phyloP scores from a whole-genome alignment of 768 basidiomycete genomes.

The Leucosporidium yakuticum region DNA sequence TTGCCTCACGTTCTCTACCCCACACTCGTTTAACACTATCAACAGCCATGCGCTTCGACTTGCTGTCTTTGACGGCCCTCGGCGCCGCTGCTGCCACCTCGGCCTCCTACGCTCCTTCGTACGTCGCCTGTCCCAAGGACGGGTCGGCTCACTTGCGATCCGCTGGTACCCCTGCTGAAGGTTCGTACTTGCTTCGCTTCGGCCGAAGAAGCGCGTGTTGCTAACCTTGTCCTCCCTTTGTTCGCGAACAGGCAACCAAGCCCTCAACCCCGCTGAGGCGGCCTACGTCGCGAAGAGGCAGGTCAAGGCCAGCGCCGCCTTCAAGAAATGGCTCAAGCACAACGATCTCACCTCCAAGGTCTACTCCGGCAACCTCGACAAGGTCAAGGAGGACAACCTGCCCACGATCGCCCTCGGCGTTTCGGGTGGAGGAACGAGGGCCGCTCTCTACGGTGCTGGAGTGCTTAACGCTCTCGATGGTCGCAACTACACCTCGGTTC shows the following conservation, averaged over 20 bases:
- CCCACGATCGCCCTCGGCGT: conserved; percentile 58
- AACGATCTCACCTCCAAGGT: neutral
- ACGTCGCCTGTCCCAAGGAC: too few relatives aligned
- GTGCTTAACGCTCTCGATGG: conserved; percentile 57
- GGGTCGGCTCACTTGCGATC: too few relatives aligned
- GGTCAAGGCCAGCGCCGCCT: neutral
- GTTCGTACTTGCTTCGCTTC: too few relatives aligned
- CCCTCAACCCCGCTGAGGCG: neutral
- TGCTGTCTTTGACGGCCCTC: too few relatives aligned
- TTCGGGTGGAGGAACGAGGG: conserved; percentile 63
- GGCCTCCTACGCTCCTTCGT: too few relatives aligned
- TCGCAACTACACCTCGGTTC: conserved; percentile 53
- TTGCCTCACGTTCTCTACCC: too few relatives aligned
- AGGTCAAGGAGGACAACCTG: neutral
- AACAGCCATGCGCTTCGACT: too few relatives aligned
- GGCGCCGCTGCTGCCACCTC: too few relatives aligned
- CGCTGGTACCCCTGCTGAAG: too few relatives aligned
- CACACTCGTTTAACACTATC: too few relatives aligned
- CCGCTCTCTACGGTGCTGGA: conserved; percentile 61
- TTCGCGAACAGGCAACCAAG: neutral
- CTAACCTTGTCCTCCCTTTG: too few relatives aligned
- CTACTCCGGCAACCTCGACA: neutral
- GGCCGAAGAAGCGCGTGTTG: too few relatives aligned
- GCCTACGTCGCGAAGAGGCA: neutral
- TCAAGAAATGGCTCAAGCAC: neutral